Base-by-base conservation (phyloP, 1,284 basidiomycete genomes). In the Sanghuangporus weigelae region DNA sequence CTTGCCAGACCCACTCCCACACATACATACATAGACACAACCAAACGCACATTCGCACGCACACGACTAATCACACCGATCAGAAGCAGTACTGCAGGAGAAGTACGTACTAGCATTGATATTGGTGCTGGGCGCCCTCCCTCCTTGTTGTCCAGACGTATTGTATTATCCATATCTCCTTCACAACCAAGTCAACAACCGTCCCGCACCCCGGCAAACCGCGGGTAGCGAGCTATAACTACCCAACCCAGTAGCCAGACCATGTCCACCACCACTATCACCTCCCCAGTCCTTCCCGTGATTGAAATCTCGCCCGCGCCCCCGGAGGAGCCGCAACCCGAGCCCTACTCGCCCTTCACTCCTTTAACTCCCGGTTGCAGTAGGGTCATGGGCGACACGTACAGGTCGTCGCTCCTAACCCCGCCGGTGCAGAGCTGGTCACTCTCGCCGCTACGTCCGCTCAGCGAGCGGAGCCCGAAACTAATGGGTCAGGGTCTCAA, bases 261-360 rank as follows among this genome's bases (percentile, higher is more conserved):
- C 64, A 75, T 77, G 70, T 76, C 68, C 70, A 75, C 65, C 69
- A 74, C 35, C n/a, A 46, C 23, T 11, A 7, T 49, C 2, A 12
- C 59, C 68, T 31, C 59, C 68, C 75, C 78, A 61, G 74, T 80
- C 66, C 74, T 89, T 68, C 87, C 88, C 67, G 77, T 80, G 67
- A 90, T 92, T 69, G 80, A 79, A 68, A 84, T 92, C 70, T 90
- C 86, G 35, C 82, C 79, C 50, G 83, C 87, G 63, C 83, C 85
- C 8, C 81, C 81, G 39, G 77, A 82, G 68, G 80, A 81, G 62
- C 73, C 74, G 49, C 57, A 70, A 23, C 69, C 75, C 49, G 85
- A 87, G 72, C 84, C 85, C 7, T 83, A 77, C 72, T 89, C 87
- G 60, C 86, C 87, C 3, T 87, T 87, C 70, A 56, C 62, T 3